Percentiles rank a stretch among this genome's conserved stretches.
Conservation (phyloP, 169 alveolate genomes). For the Toxoplasma gondii region DNA sequence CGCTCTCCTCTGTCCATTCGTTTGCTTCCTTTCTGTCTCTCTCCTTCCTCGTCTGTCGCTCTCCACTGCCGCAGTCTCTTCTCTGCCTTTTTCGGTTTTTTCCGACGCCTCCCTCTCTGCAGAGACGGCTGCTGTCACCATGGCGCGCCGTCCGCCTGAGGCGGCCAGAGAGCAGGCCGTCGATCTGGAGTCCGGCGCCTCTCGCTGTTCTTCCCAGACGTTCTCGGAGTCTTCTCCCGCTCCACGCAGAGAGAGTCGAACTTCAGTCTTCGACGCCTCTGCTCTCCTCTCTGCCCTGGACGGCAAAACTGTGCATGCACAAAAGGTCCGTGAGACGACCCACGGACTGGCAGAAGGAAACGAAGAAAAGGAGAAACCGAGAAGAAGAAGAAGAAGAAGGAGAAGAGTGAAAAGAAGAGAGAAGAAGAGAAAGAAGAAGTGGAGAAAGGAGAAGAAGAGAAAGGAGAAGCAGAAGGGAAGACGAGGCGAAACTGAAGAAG, state of each 20-base stretch:
- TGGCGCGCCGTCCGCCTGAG: not conserved
- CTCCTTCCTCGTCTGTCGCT: not conserved
- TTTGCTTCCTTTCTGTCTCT: not conserved
- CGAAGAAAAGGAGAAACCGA: too few relatives aligned
- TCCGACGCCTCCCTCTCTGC: too few relatives aligned
- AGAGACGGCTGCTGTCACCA: not conserved
- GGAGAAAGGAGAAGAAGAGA: too few relatives aligned
- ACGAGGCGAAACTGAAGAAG: not conserved
- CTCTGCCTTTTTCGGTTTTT: too few relatives aligned
- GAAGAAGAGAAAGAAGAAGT: too few relatives aligned
- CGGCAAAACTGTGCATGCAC: not conserved
- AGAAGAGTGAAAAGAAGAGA: too few relatives aligned
- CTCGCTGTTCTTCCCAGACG: not conserved
- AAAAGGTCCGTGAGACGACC: too few relatives aligned
- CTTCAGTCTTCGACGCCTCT: not conserved
- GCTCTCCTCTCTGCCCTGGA: not conserved
- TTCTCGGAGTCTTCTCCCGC: not conserved
- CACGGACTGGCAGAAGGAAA: too few relatives aligned
- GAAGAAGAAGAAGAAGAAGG: too few relatives aligned
- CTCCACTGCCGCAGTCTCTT: not conserved
- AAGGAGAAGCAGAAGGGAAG: not conserved
- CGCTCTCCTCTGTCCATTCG: not conserved
- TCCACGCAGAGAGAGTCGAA: not conserved
- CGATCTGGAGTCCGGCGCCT: not conserved
- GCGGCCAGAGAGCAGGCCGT: not conserved